Evolutionary conservation across 257 asterid genomes (phyloP), one percentile per base, ranked within the genome.

Genomic region (Petunia secreta): DNA sequence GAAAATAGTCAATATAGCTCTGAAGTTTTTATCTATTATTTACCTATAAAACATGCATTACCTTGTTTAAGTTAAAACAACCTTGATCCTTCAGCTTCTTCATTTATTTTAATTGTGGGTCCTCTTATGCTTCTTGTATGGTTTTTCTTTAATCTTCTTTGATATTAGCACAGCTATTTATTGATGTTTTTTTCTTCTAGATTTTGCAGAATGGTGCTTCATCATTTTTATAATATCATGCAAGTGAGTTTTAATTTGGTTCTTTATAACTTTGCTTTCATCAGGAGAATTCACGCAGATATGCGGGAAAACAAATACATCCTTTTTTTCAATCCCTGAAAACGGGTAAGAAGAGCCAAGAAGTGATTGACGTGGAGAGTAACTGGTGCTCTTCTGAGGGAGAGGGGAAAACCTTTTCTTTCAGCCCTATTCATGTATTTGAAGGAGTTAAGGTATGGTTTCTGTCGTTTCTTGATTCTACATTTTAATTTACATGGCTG

Each of bases 301-400:
- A 87, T 89, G 88, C 97, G 75, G 99, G 98, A 84, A 87, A 85
- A 85, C 91, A 92, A 90, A 86, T 92, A 25, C 98, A 96, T 92
- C 99, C 98, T 10, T 92, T 96, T 91, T 96, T 96, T 85, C 85
- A 85, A 54, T 89, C 92, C 73, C 8, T 87, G 87, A 94, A 92
- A 88, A 87, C 84, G 78, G 93, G 87, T 43, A 94, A 91, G 86
- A 60, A 82, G 81, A 86, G 85, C 84, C 92, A 89, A 87, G 91
- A 87, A 74, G 83, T 82, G 71, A 86, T 77, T 85, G 90, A 87
- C 67, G 65, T 88, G 82, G 95, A 87, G 80, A 86, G 77, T 67
- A 85, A 81, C 13, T 75, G 77, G 78, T 80, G 77, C 68, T 75
- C 87, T 79, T 65, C 63, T 65, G 94, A 87, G 85, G 88, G 82